These are phyloP conservation scores for Solanum chmielewskii DNA, from an alignment of 257 asterid species.

Conservation along the genomic window DNA sequence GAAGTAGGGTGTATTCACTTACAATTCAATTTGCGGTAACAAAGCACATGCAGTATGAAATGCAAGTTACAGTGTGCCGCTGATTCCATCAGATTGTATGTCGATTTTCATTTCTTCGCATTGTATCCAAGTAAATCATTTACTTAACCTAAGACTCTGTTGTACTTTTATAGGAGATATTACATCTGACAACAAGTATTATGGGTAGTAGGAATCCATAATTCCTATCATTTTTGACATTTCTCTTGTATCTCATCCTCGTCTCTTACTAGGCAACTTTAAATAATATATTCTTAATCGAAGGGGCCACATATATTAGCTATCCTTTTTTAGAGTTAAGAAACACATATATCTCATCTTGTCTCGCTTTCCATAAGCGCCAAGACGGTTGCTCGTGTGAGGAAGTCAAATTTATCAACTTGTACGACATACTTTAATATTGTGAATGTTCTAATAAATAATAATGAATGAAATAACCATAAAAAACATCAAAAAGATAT, in stretches of 20 bases:
- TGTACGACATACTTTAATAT: too few species aligned
- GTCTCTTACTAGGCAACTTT: too few species aligned
- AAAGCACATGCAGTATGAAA: background rate
- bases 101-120: background rate
- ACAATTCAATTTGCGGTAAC: background rate
- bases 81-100: background rate
- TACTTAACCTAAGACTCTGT: too few species aligned
- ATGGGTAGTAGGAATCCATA: too few species aligned
- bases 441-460: too few species aligned
- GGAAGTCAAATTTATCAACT: background rate
- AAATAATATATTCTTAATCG: background rate
- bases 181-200: too few species aligned
- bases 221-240: background rate
- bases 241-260: background rate
- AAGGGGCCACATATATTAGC: background rate
- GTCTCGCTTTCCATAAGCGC: background rate
- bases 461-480: too few species aligned
- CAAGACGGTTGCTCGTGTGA: background rate
- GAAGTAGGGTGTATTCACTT: too few species aligned
- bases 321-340: background rate
- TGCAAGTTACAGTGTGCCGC: background rate
- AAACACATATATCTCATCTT: background rate
- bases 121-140: too few species aligned
- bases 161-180: too few species aligned
- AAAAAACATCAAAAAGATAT: too few species aligned